phyloP scores from a whole-genome alignment of 139 green algal species.

The Volvox africanus region DNA sequence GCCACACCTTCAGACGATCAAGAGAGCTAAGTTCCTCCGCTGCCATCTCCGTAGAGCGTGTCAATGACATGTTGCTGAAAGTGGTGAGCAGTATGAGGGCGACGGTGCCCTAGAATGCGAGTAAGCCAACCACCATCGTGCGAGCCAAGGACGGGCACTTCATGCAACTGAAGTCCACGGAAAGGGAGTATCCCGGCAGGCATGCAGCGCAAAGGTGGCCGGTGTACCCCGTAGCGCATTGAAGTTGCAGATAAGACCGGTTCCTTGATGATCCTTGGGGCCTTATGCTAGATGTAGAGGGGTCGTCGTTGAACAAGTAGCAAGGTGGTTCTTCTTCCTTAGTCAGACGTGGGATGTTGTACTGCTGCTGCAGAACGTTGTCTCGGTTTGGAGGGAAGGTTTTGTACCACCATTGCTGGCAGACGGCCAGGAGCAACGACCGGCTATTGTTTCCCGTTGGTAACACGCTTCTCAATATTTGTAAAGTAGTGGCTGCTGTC shows the following conservation, averaged over 20 bases:
- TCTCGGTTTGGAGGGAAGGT: conserved; percentile 4
- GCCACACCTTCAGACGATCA: conserved; percentile 1
- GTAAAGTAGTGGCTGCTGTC: neutral
- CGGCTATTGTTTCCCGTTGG: too few relatives aligned
- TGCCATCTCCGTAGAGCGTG: neutral
- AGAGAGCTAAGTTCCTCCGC: neutral
- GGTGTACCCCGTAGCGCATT: conserved; percentile 13
- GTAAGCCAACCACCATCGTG: neutral
- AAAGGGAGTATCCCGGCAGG: neutral
- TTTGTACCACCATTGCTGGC: conserved; percentile 2
- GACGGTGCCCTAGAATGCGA: conserved; percentile 12
- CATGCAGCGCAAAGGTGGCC: conserved; percentile 10
- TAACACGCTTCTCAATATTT: neutral
- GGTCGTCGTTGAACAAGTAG: neutral
- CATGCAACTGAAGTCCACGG: neutral
- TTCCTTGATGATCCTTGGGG: too few relatives aligned
- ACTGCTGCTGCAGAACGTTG: neutral
- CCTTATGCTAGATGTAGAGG: too few relatives aligned
- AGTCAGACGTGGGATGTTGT: neutral
- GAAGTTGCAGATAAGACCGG: neutral
- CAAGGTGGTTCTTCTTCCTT: neutral
- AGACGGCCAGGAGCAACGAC: neutral
- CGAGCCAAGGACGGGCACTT: neutral
- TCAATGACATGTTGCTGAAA: neutral
- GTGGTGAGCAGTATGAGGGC: neutral